Evolutionary conservation across 768 basidiomycete species (phyloP).

Genomic region (Mycena pura): DNA sequence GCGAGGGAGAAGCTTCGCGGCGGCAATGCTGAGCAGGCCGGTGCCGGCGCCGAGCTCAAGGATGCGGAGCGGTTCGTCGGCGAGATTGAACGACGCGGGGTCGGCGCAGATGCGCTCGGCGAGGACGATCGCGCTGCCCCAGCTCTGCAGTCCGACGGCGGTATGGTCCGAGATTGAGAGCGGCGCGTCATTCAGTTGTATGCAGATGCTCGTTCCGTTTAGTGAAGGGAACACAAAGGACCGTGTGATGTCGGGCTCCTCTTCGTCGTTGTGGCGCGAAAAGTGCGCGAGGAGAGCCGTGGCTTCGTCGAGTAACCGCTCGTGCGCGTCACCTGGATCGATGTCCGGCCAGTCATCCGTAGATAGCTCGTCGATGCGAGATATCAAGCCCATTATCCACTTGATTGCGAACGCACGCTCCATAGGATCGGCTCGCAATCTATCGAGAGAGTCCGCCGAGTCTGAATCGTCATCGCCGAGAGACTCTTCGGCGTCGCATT

Average conservation of each 20-base stretch:
- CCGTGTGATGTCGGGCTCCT: constrained; percentile 52
- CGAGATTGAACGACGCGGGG: constrained; percentile 49
- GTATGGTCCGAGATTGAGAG: constrained; percentile 72
- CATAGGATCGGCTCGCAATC: constrained; percentile 65
- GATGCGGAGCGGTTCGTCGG: constrained; percentile 45
- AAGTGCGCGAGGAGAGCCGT: constrained; percentile 64
- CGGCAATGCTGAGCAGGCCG: constrained; percentile 78
- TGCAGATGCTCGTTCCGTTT: constrained; percentile 37
- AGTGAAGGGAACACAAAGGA: constrained; percentile 58
- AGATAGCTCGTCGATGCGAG: constrained; percentile 52
- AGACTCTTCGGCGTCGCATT: constrained; percentile 20
- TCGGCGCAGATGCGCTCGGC: constrained; percentile 64
- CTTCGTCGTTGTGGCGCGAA: constrained; percentile 48
- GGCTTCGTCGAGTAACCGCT: constrained; percentile 59
- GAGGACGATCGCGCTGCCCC: constrained; percentile 80
- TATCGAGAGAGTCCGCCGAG: constrained; percentile 42
- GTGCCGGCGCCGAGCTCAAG: constrained; percentile 90
- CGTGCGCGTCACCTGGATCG: constrained; percentile 48
- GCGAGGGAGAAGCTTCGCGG: constrained; percentile 52
- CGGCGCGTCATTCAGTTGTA: constrained; percentile 76
- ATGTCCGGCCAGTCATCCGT: constrained; percentile 27
- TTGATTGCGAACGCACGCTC: constrained; percentile 72
- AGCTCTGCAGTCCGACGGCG: constrained; percentile 83
- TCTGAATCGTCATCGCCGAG: constrained; percentile 28
- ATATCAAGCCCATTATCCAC: constrained; percentile 78